phyloP scores from a whole-genome alignment of 495 filamentous ascomycete genomes.

The Podospora tetraspora region DNA sequence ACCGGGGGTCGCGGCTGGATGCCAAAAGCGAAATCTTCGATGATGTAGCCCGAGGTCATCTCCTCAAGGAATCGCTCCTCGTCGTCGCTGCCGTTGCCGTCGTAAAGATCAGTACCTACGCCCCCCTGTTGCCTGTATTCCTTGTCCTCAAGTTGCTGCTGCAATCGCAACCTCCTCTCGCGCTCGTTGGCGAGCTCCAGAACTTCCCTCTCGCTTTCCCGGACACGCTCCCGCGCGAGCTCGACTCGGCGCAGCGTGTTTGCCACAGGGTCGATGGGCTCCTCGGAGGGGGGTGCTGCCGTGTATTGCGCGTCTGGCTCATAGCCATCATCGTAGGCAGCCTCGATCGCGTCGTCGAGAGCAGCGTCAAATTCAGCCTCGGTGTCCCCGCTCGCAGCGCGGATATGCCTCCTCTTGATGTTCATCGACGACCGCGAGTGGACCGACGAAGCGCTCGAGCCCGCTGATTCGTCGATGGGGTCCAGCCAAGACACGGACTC shows the following conservation, averaged over 20 bases:
- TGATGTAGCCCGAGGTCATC: constrained; percentile 79
- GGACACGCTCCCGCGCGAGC: constrained; percentile 69
- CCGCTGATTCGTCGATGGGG: constrained; percentile 92
- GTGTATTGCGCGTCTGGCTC: constrained; percentile 59
- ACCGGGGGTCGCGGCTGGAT: constrained; percentile 66
- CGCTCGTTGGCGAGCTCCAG: constrained; percentile 56
- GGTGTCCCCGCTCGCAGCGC: constrained; percentile 64
- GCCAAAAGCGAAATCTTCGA: constrained; percentile 83
- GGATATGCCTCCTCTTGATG: constrained; percentile 60
- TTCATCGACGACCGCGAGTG: constrained; percentile 70
- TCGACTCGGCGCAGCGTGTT: constrained; percentile 67
- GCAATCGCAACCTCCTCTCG: constrained; percentile 39
- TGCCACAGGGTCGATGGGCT: constrained; percentile 45
- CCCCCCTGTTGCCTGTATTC: constrained; percentile 33
- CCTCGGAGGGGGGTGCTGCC: constrained; percentile 34
- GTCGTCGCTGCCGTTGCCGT: constrained; percentile 76
- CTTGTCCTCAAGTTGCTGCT: constrained; percentile 33
- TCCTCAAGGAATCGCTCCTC: constrained; percentile 90
- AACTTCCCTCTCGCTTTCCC: constrained; percentile 73
- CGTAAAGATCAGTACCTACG: constrained; percentile 40
- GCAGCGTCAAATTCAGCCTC: constrained; percentile 95
- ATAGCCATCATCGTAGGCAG: constrained; percentile 89
- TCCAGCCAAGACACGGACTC: constrained; percentile 92
- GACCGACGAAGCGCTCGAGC: constrained; percentile 72
- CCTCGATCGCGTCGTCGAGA: constrained; percentile 91